Evolutionary conservation across 352 stramenopile species (phyloP).

Genomic region (Hyaloperonospora brassicae): DNA sequence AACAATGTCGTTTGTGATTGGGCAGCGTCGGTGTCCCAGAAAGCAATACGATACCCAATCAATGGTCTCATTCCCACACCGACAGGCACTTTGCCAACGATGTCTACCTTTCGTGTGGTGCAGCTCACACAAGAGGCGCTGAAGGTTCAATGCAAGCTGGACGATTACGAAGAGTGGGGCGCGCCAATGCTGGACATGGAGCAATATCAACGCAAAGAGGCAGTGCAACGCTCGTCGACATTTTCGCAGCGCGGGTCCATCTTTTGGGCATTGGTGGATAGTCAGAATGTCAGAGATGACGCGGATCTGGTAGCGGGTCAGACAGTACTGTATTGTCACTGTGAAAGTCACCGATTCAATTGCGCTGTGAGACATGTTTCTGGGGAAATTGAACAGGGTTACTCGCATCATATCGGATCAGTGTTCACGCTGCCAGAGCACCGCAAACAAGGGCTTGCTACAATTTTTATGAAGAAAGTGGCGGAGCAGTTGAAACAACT

Average conservation of each 20-base stretch:
- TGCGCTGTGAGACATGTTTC: conserved; percentile 28
- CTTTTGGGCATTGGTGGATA: conserved; percentile 59
- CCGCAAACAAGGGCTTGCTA: conserved; percentile 40
- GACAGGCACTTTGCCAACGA: not conserved
- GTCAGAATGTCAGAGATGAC: conserved; percentile 13
- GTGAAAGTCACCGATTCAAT: conserved; percentile 53
- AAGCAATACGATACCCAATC: no score
- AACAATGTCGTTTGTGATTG: no score
- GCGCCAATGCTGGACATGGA: conserved; percentile 21
- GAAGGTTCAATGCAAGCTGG: conserved; percentile 44
- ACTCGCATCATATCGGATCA: conserved; percentile 54
- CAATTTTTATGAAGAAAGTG: conserved; percentile 38
- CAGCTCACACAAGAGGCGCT: conserved; percentile 43
- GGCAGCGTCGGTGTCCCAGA: no score
- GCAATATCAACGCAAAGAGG: conserved; percentile 48
- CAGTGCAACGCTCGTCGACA: conserved; percentile 35
- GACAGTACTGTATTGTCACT: conserved; percentile 39
- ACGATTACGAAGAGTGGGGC: conserved; percentile 47
- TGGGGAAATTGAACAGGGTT: conserved; percentile 34
- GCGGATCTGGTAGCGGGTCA: conserved; percentile 9
- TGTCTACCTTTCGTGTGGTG: conserved; percentile 38
- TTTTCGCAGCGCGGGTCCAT: conserved; percentile 50
- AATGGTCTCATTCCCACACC: no score
- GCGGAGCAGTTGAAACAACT: conserved; percentile 24
- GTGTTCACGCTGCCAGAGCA: conserved; percentile 53